A percentile compares a stretch with the other conserved stretches of the same genome.
These are phyloP conservation scores for Coemansia sp. DNA, from an alignment of 192 early-diverging fungal genomes.

Conservation along the genomic window DNA sequence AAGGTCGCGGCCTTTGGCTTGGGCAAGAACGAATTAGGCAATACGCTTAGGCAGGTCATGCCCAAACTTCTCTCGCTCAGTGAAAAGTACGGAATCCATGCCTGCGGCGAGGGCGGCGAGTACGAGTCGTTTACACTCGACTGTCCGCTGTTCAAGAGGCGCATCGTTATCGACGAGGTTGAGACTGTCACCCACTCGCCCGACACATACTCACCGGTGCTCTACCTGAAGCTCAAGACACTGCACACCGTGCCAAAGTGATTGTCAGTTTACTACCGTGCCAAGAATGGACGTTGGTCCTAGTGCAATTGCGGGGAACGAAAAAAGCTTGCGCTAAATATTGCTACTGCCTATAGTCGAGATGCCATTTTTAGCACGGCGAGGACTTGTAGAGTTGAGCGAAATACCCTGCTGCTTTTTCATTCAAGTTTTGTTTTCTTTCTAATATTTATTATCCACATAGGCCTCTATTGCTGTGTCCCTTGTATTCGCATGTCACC, in stretches of 20 bases:
- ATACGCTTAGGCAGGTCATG: slow-evolving; percentile 73
- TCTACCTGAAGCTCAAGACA: slow-evolving; percentile 72
- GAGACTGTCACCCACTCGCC: slow-evolving; percentile 76
- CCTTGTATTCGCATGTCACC: slow-evolving; percentile 5
- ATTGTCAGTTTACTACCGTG: background rate
- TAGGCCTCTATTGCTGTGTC: background rate
- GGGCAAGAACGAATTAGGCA: slow-evolving; percentile 62
- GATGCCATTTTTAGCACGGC: background rate
- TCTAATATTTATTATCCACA: background rate
- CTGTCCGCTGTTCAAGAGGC: slow-evolving; percentile 84
- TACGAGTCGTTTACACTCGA: slow-evolving; percentile 94
- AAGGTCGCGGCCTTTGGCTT: slow-evolving; percentile 92
- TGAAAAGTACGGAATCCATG: slow-evolving; percentile 76
- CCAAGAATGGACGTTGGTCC: background rate
- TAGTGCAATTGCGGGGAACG: slow-evolving; percentile 2
- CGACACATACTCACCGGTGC: slow-evolving; percentile 78
- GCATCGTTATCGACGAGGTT: slow-evolving; percentile 71
- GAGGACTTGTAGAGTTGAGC: background rate
- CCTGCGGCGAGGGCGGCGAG: slow-evolving; percentile 98
- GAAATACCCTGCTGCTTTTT: background rate
- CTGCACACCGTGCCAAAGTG: slow-evolving; percentile 70
- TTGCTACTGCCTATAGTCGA: background rate
- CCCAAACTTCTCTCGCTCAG: slow-evolving; percentile 67
- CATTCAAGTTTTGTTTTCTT: background rate
- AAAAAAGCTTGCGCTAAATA: background rate